Evolutionary conservation across 2,329 filamentous ascomycete species (phyloP), one percentile per base, ranked within the genome.

Genomic region (Stromatinia cepivora): DNA sequence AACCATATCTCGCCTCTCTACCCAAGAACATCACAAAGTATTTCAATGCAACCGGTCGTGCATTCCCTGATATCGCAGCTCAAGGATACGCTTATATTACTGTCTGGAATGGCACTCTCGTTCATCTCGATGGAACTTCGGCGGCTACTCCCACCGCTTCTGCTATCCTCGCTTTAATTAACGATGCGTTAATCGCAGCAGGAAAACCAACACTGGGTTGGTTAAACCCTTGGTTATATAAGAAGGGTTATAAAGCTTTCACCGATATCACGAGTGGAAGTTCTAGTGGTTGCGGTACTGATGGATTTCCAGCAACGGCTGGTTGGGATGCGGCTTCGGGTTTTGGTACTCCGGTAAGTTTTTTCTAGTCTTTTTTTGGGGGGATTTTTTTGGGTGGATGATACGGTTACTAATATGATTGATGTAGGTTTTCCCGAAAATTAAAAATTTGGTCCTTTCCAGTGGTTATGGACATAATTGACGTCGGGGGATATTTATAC

Each of bases 121-220:
- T 76, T 7, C 72, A 76, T 0, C 81, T 86, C n/a, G 81, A 81
- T 50, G 85, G 86, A 8, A 85, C 82, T 4, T 84, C 81, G 10
- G 86, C 86, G 22, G 83, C 86, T 1, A 79, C 84, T 0, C 89
- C 88, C 0, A 79, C 86, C 0, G 84, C 85, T 1, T 82, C 86
- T 0, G 85, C 83, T 13, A 81, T 90, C 67, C 81, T 91, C 45
- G 80, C 84, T 2, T 80, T 91, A 2, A 79, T 90, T 57, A 91
- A 91, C 72, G 87, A 89, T 71, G 86, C 86, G 0, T 80, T 87
- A 22, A 77, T 89, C n/a, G 80, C 83, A 0, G 80, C 79, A 13
- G 84, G 85, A 3, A 83, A 84, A 75, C 76, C 75, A 13, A 75
- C 77, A 0, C 72, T 82, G 1, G 81, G 81, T 3, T 82, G 81